Percentiles rank a stretch among this genome's conserved stretches.
Evolutionary conservation across 75 land plant species (phyloP).

Genomic region (Azolla pinnata): DNA sequence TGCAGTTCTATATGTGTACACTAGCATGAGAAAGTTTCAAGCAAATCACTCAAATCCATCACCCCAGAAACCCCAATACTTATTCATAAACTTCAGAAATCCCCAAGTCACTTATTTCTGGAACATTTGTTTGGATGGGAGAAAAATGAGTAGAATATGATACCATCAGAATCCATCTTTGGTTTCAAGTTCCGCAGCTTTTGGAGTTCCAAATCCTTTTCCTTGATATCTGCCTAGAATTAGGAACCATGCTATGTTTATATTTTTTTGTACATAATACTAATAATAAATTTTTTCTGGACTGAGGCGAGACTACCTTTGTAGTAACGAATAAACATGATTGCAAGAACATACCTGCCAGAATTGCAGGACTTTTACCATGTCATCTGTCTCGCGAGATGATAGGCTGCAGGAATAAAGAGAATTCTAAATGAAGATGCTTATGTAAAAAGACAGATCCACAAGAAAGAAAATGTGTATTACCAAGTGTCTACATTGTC

Average conservation of each 20-base stretch:
- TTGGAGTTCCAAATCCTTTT: background rate
- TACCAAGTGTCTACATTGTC: conserved; percentile 12
- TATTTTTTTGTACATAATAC: background rate
- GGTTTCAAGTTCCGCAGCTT: background rate
- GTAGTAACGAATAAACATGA: background rate
- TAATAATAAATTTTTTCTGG: background rate
- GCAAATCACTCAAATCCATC: background rate
- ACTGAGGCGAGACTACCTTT: too few species aligned
- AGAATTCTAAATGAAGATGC: background rate
- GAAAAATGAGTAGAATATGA: background rate
- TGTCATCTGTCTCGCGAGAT: conserved; percentile 10
- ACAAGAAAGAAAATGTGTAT: background rate
- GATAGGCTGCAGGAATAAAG: background rate
- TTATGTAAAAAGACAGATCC: background rate
- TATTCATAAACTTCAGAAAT: background rate
- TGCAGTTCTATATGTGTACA: background rate
- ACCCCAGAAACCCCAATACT: background rate
- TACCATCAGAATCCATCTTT: background rate
- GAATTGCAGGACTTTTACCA: conserved; percentile 15
- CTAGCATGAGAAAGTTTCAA: background rate
- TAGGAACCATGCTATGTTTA: background rate
- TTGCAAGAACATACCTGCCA: conserved; percentile 18
- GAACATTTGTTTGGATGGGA: background rate
- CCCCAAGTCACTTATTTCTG: background rate
- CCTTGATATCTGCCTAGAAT: background rate